Evolutionary conservation across 2,329 filamentous ascomycete species (phyloP), one percentile per base, ranked within the genome.

Genomic region (Cercospora sp.): DNA sequence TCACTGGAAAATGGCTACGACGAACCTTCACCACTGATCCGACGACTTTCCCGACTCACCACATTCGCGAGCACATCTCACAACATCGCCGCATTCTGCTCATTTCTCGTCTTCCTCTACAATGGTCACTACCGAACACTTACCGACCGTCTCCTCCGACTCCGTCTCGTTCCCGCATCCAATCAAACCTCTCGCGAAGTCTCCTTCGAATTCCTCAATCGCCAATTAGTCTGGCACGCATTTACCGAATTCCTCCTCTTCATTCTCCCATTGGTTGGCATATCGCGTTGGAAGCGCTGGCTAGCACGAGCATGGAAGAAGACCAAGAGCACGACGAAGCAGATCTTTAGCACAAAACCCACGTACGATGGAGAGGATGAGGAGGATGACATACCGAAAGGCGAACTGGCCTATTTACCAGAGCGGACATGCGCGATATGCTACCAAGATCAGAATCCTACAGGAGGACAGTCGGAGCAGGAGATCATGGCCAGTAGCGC

Each of bases 241-340:
- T 97, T 99, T 76, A 99, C 95, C 28, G 95, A 99, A 79, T 99
- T 99, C 75, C 84, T 99, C n/a, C 87, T 99, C 33, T 99, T 98
- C 79, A 87, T 98, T 18, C 85, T 99, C n/a, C 95, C 95, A 0
- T 86, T 99, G n/a, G 91, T 99, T 51, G 95, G 95, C 62, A 94
- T 99, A 73, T 90, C 91, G 75, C 88, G 93, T 72, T 99, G 95
- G 95, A 88, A 93, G 67, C 87, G 94, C 72, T 97, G 94, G 90
- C 83, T 97, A n/a, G 85, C 87, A 20, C 87, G 93, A 70, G 89
- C 90, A n/a, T 96, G 93, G 92, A 89, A 91, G 73, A 93, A 90
- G 79, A 89, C 91, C 1, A 90, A 90, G 74, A 85, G 87, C 33
- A 83, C 91, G 64, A 78, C 83, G 51, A 78, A 82, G 0, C 80